Conservation (phyloP, 2,329 filamentous ascomycete species). For the Penicillium hesseltinei region DNA sequence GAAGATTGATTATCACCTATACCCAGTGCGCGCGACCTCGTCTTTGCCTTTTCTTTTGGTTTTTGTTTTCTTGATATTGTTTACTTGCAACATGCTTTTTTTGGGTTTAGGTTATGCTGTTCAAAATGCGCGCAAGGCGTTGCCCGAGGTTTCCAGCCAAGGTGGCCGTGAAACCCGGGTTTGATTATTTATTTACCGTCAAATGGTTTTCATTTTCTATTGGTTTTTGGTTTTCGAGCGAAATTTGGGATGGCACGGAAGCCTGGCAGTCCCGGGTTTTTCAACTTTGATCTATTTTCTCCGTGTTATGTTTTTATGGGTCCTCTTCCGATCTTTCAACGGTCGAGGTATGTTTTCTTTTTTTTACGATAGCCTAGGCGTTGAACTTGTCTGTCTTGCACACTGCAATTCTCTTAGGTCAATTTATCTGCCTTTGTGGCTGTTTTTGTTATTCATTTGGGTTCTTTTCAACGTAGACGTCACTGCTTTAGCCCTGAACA, state of each 20-base stretch:
- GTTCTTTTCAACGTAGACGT: not conserved
- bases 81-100: not conserved
- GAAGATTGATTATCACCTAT: constrained; percentile 14
- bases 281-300: not conserved
- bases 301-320: not conserved
- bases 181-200: not conserved
- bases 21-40: constrained; percentile 7
- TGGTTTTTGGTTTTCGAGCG: constrained; percentile 2
- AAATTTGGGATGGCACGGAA: not conserved
- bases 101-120: not conserved
- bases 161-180: not conserved
- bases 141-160: not conserved
- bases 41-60: not conserved
- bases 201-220: not conserved
- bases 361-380: not conserved
- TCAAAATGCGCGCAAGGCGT: constrained; percentile 1
- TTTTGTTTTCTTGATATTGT: not conserved
- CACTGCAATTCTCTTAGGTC: not conserved
- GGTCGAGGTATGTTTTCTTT: not conserved
- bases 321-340: not conserved
- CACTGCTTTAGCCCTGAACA: no score
- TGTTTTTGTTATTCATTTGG: not conserved
- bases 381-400: not conserved
- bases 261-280: not conserved
- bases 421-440: constrained; percentile 1